Conservation (phyloP, 208 protist genomes). For the Wallacemonas sp. region DNA sequence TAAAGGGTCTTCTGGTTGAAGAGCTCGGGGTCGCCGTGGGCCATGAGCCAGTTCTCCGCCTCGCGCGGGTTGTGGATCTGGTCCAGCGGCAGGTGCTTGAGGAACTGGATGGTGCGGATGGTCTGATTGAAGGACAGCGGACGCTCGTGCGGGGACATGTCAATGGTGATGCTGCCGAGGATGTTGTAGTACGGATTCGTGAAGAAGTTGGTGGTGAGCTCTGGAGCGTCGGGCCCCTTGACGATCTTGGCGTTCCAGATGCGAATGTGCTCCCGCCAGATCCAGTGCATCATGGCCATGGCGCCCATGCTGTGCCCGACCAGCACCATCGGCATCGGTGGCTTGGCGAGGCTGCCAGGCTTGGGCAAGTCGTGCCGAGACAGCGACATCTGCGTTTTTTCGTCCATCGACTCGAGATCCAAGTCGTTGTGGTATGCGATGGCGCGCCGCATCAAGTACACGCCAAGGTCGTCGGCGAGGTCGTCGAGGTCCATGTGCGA, state of each 20-base stretch:
- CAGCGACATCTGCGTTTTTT: constrained; percentile 2
- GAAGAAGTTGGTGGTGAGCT: constrained; percentile 20
- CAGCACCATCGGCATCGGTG: constrained; percentile 40
- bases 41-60: constrained; percentile 45
- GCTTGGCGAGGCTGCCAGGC: neutral
- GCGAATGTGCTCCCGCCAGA: constrained; percentile 42
- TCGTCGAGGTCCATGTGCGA: constrained; percentile 37
- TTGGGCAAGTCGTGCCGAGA: neutral
- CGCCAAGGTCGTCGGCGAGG: constrained; percentile 40
- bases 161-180: constrained; percentile 38
- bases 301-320: constrained; percentile 55
- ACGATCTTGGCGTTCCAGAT: constrained; percentile 29
- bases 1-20: constrained; percentile 39
- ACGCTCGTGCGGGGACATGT: constrained; percentile 40
- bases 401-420: constrained; percentile 1
- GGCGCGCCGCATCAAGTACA: constrained; percentile 25
- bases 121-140: constrained; percentile 41
- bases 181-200: constrained; percentile 32
- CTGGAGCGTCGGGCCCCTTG: constrained; percentile 2
- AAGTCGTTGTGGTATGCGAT: constrained; percentile 7
- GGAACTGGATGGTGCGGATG: constrained; percentile 34
- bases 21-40: constrained; percentile 32
- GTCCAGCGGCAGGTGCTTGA: constrained; percentile 30
- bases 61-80: constrained; percentile 18
- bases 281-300: constrained; percentile 48